A percentile compares a stretch with the other conserved stretches of the same genome.
phyloP scores from a whole-genome alignment of 2,329 filamentous ascomycete species.

The Zymoseptoria tritici region DNA sequence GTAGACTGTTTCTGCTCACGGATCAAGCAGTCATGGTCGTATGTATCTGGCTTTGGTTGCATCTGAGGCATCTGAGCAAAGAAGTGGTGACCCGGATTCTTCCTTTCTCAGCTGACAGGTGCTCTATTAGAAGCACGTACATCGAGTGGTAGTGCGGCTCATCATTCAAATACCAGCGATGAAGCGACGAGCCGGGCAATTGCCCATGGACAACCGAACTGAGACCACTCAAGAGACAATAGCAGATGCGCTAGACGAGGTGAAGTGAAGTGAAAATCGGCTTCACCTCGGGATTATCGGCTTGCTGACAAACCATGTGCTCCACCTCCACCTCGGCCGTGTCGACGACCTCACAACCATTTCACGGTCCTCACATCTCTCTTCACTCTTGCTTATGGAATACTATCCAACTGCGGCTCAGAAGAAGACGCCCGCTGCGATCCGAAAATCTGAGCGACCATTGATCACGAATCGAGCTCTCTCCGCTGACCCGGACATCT shows the following conservation, averaged over 20 bases:
- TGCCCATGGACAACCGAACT: neutral
- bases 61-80: neutral
- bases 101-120: neutral
- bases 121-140: neutral
- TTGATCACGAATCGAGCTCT: neutral
- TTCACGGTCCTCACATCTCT: neutral
- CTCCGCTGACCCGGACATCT: neutral
- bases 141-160: neutral
- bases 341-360: neutral
- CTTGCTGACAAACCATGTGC: neutral
- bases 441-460: neutral
- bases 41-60: neutral
- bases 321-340: neutral
- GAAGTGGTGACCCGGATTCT: neutral
- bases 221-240: neutral
- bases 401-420: neutral
- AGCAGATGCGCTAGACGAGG: neutral
- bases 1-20: neutral
- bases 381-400: neutral
- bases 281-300: neutral
- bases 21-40: neutral
- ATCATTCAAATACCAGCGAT: neutral
- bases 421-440: neutral
- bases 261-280: neutral
- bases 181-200: neutral